Conservation (phyloP, 306 rosid genomes). For the Oemleria cerasiformis region DNA sequence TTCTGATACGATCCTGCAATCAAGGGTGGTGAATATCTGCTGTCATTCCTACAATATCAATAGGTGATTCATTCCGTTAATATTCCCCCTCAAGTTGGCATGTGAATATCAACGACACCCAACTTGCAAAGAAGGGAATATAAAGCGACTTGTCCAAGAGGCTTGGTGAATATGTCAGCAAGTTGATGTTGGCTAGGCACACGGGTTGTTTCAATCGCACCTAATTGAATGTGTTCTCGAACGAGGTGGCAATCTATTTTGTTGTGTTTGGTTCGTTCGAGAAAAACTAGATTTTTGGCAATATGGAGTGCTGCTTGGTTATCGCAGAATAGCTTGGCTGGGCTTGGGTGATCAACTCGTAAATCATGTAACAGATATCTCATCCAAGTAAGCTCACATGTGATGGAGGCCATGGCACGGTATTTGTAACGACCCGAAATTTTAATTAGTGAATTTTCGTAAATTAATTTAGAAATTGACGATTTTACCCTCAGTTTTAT, state of each 20-base stretch:
- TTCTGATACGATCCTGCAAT: no score
- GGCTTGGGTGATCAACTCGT: background rate
- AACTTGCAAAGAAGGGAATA: no score
- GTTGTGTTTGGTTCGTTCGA: background rate
- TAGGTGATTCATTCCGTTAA: no score
- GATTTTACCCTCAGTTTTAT: no score
- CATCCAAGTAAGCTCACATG: background rate
- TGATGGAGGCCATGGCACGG: background rate
- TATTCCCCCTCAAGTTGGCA: no score
- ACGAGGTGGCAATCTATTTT: background rate
- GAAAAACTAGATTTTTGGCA: background rate
- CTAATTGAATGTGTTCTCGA: background rate
- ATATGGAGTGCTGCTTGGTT: background rate
- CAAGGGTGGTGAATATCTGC: no score
- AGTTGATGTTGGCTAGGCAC: background rate
- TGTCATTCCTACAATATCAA: no score
- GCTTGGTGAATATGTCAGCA: background rate
- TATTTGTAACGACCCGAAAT: no score
- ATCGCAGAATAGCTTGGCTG: background rate
- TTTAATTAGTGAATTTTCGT: no score
- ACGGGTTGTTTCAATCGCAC: background rate
- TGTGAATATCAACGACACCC: no score
- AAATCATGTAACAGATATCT: background rate
- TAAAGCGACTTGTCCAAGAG: no score
- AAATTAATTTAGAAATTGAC: no score